Evolutionary conservation across 257 asterid genomes (phyloP).

Genomic region (Voacanga thouarsii): DNA sequence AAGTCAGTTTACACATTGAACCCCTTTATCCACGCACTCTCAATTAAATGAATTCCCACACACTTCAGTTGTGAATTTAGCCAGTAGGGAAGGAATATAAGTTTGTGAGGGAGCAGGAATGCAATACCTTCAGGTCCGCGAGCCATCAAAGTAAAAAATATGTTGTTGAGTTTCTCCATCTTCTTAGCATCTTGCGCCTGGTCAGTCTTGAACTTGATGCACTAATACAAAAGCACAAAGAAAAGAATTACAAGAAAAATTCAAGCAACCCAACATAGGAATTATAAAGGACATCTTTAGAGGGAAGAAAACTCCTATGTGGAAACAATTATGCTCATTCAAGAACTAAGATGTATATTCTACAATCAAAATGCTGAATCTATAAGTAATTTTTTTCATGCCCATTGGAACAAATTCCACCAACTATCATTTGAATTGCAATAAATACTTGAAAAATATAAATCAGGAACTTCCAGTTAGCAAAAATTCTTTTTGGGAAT

Average conservation of each 20-base stretch:
- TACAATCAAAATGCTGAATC: not conserved
- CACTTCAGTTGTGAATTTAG: not conserved
- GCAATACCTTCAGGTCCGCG: constrained; percentile 79
- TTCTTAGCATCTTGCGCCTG: constrained; percentile 27
- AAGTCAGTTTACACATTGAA: not conserved
- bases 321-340: too few relatives aligned
- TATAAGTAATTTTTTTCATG: not conserved
- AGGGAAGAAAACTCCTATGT: not conserved
- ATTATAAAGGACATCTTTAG: not conserved
- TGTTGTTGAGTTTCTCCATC: constrained; percentile 80
- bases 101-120: not conserved
- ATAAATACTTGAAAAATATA: too few relatives aligned
- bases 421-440: too few relatives aligned
- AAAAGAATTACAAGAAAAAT: constrained; percentile 7
- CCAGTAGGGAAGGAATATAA: not conserved
- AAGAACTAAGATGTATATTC: not conserved
- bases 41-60: not conserved
- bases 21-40: not conserved
- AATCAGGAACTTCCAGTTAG: too few relatives aligned
- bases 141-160: constrained; percentile 82
- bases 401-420: not conserved
- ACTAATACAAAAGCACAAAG: constrained; percentile 33
- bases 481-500: too few relatives aligned
- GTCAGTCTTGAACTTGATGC: constrained; percentile 85
- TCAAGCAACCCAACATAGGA: not conserved